Evolutionary conservation across 2,329 filamentous ascomycete genomes (phyloP), one percentile per base, ranked within the genome.

Genomic region (Colletotrichum caudatum): DNA sequence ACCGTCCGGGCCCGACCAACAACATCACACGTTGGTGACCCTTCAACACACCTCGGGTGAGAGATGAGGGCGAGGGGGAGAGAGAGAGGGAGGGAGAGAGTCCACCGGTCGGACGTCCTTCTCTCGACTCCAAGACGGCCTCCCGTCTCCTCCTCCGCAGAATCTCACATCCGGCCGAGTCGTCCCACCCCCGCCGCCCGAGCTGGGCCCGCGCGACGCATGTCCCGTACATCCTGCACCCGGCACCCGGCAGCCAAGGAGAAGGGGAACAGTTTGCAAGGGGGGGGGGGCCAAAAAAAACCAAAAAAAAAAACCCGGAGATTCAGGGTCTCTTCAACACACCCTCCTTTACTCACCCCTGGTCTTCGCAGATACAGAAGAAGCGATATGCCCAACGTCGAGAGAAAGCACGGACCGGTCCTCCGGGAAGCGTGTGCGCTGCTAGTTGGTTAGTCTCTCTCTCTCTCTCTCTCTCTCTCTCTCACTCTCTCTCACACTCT

Each of bases 401-500:
- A 61, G 37, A 61, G 26, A 29, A 29, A 35, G 64, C 68, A 62
- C 64, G 64, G 68, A 44, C 63, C 5, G 2, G 37, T 39, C 37
- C 37, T 39, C 37, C 11, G 12, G 37, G 37, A 39, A 39, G 14
- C 3, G 9, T 12, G 7, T 9, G 37, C 5, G 37, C 12, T 3
- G 11, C 35, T 37, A 14, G 37, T 12, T 39, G 16, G 33, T 16
- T 64, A 37, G 64, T 23, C 16, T 35, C 53, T 59, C 64, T 41
- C 41, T 44, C 12, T 41, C 12, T 16, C 39, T 41, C 12, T 41
- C 39, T 41, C 39, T 41, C 39, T 41, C 39, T 41, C 39, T 41
- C 39, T 41, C 9, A 14, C 3, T 39, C 5, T 41, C 11, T 44
- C 2, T 44, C 2, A 11, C 26, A 35, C 2, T 2, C 12, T 23